Evolutionary conservation across 768 basidiomycete species (phyloP).

Genomic region (Auricularia sp.): DNA sequence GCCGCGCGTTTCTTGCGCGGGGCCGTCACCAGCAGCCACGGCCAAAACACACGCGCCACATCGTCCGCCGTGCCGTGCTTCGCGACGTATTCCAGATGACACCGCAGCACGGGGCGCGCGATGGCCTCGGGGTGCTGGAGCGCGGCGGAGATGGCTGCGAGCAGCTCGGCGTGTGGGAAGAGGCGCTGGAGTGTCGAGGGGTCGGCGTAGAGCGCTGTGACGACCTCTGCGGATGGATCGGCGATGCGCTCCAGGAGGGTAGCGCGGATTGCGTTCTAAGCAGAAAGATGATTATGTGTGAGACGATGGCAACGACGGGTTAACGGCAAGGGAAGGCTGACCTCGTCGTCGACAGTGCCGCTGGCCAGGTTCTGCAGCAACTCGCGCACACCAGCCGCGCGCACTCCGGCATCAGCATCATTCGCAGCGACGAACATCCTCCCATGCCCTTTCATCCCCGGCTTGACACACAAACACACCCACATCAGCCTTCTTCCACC

Average conservation of each 20-base stretch:
- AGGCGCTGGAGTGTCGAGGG: constrained; percentile 34
- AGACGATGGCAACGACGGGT: neutral
- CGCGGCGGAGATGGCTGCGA: constrained; percentile 12
- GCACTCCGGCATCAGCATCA: constrained; percentile 49
- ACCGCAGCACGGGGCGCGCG: constrained; percentile 40
- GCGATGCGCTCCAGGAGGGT: constrained; percentile 60
- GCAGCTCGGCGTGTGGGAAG: constrained; percentile 11
- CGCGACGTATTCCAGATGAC: constrained; percentile 49
- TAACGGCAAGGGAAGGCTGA: constrained; percentile 16
- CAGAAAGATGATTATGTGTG: neutral
- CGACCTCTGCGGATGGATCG: constrained; percentile 50
- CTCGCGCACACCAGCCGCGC: constrained; percentile 48
- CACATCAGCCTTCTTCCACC: neutral
- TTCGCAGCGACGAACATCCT: constrained; percentile 21
- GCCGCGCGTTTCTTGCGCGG: constrained; percentile 54
- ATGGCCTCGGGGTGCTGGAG: constrained; percentile 29
- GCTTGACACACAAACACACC: neutral
- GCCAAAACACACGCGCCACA: constrained; percentile 46
- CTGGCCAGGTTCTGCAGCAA: constrained; percentile 35
- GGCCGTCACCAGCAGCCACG: constrained; percentile 66
- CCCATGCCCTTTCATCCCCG: neutral
- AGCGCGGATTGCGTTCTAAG: constrained; percentile 45
- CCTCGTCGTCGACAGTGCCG: constrained; percentile 28
- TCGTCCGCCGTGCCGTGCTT: constrained; percentile 29
- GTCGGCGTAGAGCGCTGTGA: constrained; percentile 56